Conservation (phyloP, 257 asterid species). For the Ballota nigra region DNA sequence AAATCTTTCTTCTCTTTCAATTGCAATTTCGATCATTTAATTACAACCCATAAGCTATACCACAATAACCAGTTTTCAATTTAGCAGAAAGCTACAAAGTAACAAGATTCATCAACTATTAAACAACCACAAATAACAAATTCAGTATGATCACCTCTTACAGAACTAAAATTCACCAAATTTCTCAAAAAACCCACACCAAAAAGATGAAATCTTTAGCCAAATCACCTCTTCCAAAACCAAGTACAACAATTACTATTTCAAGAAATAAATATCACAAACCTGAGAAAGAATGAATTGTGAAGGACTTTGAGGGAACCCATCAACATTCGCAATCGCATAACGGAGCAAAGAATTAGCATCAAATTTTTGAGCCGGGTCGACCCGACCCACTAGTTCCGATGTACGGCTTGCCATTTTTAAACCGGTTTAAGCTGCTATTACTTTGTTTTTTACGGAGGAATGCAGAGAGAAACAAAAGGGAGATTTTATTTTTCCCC, state of each 20-base stretch:
- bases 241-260: not conserved
- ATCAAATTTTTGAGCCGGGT: slow-evolving; percentile 66
- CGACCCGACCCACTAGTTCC: slow-evolving; percentile 65
- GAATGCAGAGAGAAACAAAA: not conserved
- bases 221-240: not conserved
- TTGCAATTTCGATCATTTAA: not conserved
- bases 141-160: not conserved
- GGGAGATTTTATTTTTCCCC: not conserved
- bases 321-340: slow-evolving; percentile 57
- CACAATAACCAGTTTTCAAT: not conserved
- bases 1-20: not conserved
- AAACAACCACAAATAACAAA: not conserved
- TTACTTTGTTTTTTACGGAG: not conserved
- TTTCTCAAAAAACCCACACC: not conserved
- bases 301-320: slow-evolving; percentile 59
- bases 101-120: not conserved
- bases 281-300: slow-evolving; percentile 71
- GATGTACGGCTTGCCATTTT: slow-evolving; percentile 57
- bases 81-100: slow-evolving; percentile 7
- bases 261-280: not conserved
- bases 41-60: not conserved
- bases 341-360: slow-evolving; percentile 54
- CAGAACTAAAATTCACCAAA: not conserved
- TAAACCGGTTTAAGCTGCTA: not conserved
- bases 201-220: not conserved